These are phyloP conservation scores for Pseudogymnoascus sp. DNA, from an alignment of 2,329 filamentous ascomycete species.

Conservation along the genomic window DNA sequence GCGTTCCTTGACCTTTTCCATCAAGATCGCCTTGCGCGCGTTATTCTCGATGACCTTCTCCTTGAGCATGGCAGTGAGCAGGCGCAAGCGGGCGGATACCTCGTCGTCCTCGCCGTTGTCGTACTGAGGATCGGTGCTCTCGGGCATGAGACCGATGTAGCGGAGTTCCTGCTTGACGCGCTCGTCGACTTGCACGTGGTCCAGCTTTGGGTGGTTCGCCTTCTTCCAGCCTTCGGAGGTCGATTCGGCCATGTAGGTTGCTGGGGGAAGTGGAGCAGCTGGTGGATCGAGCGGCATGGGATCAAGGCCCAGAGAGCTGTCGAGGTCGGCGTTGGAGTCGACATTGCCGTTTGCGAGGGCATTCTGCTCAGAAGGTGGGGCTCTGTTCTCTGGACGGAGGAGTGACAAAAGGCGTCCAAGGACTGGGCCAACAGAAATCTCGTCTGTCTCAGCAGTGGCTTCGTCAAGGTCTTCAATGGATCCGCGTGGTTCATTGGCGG, in stretches of 20 bases:
- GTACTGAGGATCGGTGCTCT: slow-evolving; percentile 64
- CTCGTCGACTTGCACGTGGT: slow-evolving; percentile 81
- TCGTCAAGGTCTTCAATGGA: slow-evolving; percentile 82
- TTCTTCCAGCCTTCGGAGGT: slow-evolving; percentile 71
- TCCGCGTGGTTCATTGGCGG: slow-evolving; percentile 75
- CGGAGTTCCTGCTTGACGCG: slow-evolving; percentile 84
- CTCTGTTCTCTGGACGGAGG: slow-evolving; percentile 66
- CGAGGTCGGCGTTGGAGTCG: slow-evolving; percentile 41
- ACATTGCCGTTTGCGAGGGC: slow-evolving; percentile 44
- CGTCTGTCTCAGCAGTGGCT: slow-evolving; percentile 77
- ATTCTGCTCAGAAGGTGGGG: slow-evolving; percentile 47
- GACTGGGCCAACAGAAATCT: slow-evolving; percentile 81
- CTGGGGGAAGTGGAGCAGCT: slow-evolving; percentile 46
- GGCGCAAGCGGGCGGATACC: slow-evolving; percentile 78
- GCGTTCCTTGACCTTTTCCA: slow-evolving; percentile 80
- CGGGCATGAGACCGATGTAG: slow-evolving; percentile 77
- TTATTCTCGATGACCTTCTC: slow-evolving; percentile 83
- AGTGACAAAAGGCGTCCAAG: slow-evolving; percentile 71
- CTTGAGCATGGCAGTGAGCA: slow-evolving; percentile 73
- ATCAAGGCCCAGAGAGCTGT: slow-evolving; percentile 30
- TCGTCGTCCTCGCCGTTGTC: slow-evolving; percentile 90
- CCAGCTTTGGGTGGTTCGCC: slow-evolving; percentile 63
- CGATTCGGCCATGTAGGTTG: slow-evolving; percentile 72
- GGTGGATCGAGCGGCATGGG: slow-evolving; percentile 18
- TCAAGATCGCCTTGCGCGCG: slow-evolving; percentile 76